Conservation (phyloP, 1,284 basidiomycete species). For the Gymnopus androsaceus region DNA sequence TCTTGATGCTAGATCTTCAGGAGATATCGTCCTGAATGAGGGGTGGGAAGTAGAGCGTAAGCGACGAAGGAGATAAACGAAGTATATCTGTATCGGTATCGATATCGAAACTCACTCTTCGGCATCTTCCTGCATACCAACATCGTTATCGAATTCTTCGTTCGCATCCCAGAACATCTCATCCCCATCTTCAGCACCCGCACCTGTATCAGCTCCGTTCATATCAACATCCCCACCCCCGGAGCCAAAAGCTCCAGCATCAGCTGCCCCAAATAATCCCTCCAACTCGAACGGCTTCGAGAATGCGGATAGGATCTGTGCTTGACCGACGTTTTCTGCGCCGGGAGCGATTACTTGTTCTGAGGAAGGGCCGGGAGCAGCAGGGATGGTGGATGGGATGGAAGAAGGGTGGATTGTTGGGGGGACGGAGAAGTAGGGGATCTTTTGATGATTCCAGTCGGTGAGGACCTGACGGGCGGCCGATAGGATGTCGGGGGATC, state of each 20-base stretch:
- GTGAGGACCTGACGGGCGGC: conserved; percentile 84
- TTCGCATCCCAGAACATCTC: conserved; percentile 42
- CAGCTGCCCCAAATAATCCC: conserved; percentile 74
- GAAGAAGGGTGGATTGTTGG: conserved; percentile 79
- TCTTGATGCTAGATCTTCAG: conserved; percentile 34
- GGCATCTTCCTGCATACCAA: conserved; percentile 50
- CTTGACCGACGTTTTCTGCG: conserved; percentile 73
- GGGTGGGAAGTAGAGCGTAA: too few relatives aligned
- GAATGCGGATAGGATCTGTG: conserved; percentile 66
- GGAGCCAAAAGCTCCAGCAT: conserved; percentile 64
- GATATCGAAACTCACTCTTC: conserved; percentile 32
- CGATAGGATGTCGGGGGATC: conserved; percentile 85
- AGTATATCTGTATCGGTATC: not conserved
- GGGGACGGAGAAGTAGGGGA: conserved; percentile 84
- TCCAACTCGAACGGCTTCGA: conserved; percentile 75
- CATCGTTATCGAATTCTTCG: conserved; percentile 42
- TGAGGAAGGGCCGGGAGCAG: not conserved
- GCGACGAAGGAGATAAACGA: not conserved
- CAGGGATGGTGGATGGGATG: conserved; percentile 37
- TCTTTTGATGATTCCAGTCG: conserved; percentile 98
- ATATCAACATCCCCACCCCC: conserved; percentile 35
- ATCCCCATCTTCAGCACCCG: conserved; percentile 38
- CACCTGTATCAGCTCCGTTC: conserved; percentile 36
- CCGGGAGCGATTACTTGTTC: conserved; percentile 56
- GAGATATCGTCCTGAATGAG: conserved; percentile 13